Evolutionary conservation across 176 grass and related monocot genomes (phyloP).

Genomic region (Carex scoparia): DNA sequence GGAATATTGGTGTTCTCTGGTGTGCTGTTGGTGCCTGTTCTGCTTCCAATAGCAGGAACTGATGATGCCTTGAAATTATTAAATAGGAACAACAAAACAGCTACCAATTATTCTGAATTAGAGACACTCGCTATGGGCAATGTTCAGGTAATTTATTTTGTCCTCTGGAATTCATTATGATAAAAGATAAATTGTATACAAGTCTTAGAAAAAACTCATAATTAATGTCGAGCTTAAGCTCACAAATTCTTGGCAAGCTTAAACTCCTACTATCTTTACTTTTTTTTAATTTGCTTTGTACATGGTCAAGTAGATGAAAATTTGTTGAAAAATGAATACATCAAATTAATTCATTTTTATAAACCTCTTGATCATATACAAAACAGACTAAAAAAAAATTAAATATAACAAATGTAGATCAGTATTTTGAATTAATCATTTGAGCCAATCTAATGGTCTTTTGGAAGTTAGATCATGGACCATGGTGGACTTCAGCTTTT

Average conservation of each 20-base stretch:
- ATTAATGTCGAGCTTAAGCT: background rate
- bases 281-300: background rate
- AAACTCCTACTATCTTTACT: background rate
- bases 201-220: background rate
- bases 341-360: background rate
- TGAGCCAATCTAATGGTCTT: background rate
- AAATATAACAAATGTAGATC: background rate
- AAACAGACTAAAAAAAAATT: too few species aligned
- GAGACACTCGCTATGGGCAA: constrained; percentile 77
- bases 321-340: background rate
- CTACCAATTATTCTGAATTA: constrained; percentile 27
- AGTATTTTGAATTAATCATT: background rate
- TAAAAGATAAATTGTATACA: background rate
- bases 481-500: background rate
- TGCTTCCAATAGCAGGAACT: constrained; percentile 70
- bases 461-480: background rate
- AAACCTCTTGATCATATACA: too few species aligned
- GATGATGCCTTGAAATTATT: constrained; percentile 14
- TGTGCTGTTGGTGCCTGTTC: constrained; percentile 64
- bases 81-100: background rate
- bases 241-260: background rate
- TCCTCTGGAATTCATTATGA: background rate
- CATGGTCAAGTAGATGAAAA: background rate
- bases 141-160: constrained; percentile 43
- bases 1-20: constrained; percentile 66